Base-by-base conservation (phyloP, 345 rosid genomes). In the Sisymbrium irio region DNA sequence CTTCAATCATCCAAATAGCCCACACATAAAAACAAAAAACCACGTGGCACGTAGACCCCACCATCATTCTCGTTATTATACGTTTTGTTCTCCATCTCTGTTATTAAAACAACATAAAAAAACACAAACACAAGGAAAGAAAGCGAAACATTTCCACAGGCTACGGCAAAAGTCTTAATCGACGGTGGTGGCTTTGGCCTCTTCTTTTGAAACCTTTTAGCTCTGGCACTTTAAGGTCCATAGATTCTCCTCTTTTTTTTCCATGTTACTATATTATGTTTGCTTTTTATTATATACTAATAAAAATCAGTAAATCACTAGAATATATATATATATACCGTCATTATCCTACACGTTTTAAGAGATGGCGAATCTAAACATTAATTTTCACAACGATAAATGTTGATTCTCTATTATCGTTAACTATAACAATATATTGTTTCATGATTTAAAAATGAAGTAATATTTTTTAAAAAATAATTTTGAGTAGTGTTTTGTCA, bases 181-280 rank as follows among this genome's bases (percentile, higher is more conserved):
- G 73, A 75, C 73, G 62, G 78, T 75, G 68, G 37, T 59, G 62
- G 28, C 59, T 58, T 74, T 74, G 59, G 72, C 72, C 44, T 35
- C 62, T 66, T 74, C 53, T 47, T 39, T 57, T 57, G 67, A 65
- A 65, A 46, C 30, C 32, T 56, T 58, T 65, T 12, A 45, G 53
- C 66, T 22, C 45, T 25, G 71, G 30, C 77, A 55, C 77, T 55
- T 49, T 15, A 25, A 33, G 28, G 65, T 73, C 61, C 78, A 57
- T 58, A 47, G 36, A 74, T 58, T 66, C 39, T 15, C 19, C 35
- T 42, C n/a, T 10, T 11, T 9, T 42, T 44, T 54, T 30, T 13
- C 3, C 20, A 56, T 30, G 33, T 37, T 25, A n/a, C n/a, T n/a
- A 25, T 11, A 25, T 47, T 7, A 18, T 18, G 56, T 22, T 50